These are phyloP conservation scores for Citrullus amarus DNA, from an alignment of 306 rosid genomes.

Conservation along the genomic window DNA sequence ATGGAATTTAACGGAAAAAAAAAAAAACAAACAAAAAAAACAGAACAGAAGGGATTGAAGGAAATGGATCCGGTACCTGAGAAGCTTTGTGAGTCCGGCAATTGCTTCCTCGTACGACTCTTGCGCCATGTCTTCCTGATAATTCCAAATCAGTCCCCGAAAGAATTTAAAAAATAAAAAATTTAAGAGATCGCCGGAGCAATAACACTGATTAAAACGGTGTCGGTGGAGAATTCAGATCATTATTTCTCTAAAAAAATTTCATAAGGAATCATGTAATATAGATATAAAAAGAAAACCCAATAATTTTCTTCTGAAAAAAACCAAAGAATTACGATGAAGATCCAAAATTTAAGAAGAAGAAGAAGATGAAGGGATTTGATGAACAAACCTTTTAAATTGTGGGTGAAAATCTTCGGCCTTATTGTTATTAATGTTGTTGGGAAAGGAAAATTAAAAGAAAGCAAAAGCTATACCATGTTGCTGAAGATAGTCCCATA, in stretches of 20 bases:
- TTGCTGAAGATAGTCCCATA: neutral
- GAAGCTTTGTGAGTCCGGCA: constrained; percentile 55
- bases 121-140: constrained; percentile 52
- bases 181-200: neutral
- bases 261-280: too few relatives aligned
- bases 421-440: neutral
- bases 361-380: neutral
- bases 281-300: too few relatives aligned
- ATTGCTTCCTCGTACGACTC: constrained; percentile 68
- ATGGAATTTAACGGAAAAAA: neutral
- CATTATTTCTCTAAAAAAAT: neutral
- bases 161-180: neutral
- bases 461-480: neutral
- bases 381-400: neutral
- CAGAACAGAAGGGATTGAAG: neutral
- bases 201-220: neutral
- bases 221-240: neutral
- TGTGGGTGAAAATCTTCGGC: neutral
- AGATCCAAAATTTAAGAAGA: neutral
- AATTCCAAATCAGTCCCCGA: neutral
- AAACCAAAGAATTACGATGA: too few relatives aligned
- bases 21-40: neutral
- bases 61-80: constrained; percentile 32
- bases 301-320: too few relatives aligned
- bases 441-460: neutral